Evolutionary conservation across 192 early-diverging fungal species (phyloP), one percentile per base, ranked within the genome.

Genomic region (Fimicolochytrium jonesii): DNA sequence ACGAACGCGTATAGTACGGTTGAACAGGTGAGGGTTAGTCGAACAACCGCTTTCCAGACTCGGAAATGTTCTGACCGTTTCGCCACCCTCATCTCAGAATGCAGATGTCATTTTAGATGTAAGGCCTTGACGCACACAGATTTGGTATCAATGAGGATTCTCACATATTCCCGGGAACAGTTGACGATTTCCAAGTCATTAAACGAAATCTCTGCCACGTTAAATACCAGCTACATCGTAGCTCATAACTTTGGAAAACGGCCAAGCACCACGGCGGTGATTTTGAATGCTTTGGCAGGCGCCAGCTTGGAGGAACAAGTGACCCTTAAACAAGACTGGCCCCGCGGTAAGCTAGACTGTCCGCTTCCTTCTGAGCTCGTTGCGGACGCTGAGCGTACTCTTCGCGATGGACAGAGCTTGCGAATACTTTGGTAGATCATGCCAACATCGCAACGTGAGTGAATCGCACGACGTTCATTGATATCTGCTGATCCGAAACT

Each of bases 21-120:
- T 31, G 56, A 59, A 44, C 13, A 44, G 39, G n/a, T 13, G n/a
- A n/a, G n/a, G n/a, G n/a, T n/a, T n/a, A n/a, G n/a, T n/a, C n/a
- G n/a, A n/a, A n/a, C n/a, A n/a, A n/a, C n/a, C n/a, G n/a, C n/a
- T n/a, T n/a, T n/a, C n/a, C n/a, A n/a, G n/a, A n/a, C n/a, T n/a
- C n/a, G n/a, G n/a, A n/a, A n/a, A n/a, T n/a, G n/a, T n/a, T n/a
- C n/a, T n/a, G n/a, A n/a, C n/a, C n/a, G n/a, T n/a, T n/a, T n/a
- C n/a, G n/a, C n/a, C n/a, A n/a, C n/a, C n/a, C n/a, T n/a, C n/a
- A n/a, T n/a, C n/a, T n/a, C n/a, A n/a, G n/a, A 55, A 30, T 36
- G 53, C 53, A 11, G 33, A 55, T 6, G 53, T 55, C 28, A 55
- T 55, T 18, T 33, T 55, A 18, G 53, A 55, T 30, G 46, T 48